phyloP scores from a whole-genome alignment of 2,329 filamentous ascomycete genomes.

The Apiospora pterosperma region DNA sequence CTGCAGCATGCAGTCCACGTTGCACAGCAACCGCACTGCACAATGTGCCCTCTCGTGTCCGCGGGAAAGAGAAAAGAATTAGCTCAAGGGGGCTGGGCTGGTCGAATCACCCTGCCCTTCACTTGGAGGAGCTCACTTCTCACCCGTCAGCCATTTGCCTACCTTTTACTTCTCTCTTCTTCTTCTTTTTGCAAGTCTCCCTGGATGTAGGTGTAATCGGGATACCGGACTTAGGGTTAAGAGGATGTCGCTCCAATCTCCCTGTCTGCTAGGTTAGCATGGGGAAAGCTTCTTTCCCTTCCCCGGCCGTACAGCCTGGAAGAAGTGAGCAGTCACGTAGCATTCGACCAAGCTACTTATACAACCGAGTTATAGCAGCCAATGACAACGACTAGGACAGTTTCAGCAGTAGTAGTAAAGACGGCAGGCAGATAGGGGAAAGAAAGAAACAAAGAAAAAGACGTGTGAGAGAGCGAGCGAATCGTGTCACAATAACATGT shows the following conservation, averaged over 20 bases:
- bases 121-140: not conserved
- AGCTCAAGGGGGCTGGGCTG: not conserved
- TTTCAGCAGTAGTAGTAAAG: not conserved
- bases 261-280: not conserved
- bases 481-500: not conserved
- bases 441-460: not conserved
- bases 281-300: not conserved
- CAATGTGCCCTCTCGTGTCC: not conserved
- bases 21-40: not conserved
- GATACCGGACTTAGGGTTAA: not conserved
- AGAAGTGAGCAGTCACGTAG: not conserved
- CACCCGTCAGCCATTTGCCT: too few relatives aligned
- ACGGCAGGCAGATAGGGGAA: not conserved
- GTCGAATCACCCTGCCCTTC: not conserved
- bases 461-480: not conserved
- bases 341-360: not conserved
- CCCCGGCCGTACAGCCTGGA: not conserved
- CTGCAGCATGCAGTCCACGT: not conserved
- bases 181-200: too few relatives aligned
- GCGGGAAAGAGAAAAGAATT: not conserved
- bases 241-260: not conserved
- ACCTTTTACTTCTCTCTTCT: too few relatives aligned
- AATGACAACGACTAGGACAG: not conserved
- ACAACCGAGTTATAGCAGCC: not conserved
- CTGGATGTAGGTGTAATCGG: too few relatives aligned